Percentiles rank a stretch among this genome's conserved stretches.
phyloP scores from a whole-genome alignment of 2,329 filamentous ascomycete genomes.

The Harringtonia lauricola region DNA sequence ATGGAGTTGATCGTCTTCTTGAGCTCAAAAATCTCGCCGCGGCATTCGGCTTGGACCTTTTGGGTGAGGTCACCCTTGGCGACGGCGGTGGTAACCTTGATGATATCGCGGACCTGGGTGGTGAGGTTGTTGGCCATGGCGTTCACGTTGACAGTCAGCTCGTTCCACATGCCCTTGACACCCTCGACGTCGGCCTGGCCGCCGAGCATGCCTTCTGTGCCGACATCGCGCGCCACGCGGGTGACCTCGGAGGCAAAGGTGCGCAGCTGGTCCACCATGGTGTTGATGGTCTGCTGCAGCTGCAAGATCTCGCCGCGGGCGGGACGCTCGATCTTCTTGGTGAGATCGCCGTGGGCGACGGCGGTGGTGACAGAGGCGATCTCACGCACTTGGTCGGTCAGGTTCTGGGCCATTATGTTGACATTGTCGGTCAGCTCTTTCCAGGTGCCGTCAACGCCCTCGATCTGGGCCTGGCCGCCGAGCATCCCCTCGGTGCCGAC shows the following conservation, averaged over 20 bases:
- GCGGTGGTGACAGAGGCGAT: constrained; percentile 78
- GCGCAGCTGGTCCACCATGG: constrained; percentile 77
- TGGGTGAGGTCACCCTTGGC: constrained; percentile 86
- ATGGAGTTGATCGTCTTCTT: constrained; percentile 99
- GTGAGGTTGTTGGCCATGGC: constrained; percentile 83
- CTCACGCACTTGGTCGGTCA: constrained; percentile 75
- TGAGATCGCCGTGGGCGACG: constrained; percentile 72
- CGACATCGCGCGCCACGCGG: constrained; percentile 71
- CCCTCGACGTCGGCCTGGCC: constrained; percentile 76
- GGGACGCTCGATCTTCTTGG: constrained; percentile 73
- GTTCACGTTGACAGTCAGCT: constrained; percentile 75
- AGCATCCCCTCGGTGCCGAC: constrained; percentile 93
- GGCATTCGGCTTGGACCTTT: constrained; percentile 88
- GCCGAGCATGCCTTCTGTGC: constrained; percentile 72
- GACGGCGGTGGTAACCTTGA: constrained; percentile 63
- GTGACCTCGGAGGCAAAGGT: constrained; percentile 80
- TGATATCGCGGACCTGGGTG: constrained; percentile 89
- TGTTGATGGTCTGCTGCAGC: constrained; percentile 78
- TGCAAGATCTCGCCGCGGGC: constrained; percentile 74
- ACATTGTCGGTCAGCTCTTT: constrained; percentile 90
- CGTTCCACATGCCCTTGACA: constrained; percentile 83
- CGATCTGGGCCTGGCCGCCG: constrained; percentile 86
- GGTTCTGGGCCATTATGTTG: constrained; percentile 74
- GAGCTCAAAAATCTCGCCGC: constrained; percentile 84
- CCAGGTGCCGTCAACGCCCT: constrained; percentile 93